Evolutionary conservation across 352 stramenopile genomes (phyloP).

Genomic region (Pythium volutum): DNA sequence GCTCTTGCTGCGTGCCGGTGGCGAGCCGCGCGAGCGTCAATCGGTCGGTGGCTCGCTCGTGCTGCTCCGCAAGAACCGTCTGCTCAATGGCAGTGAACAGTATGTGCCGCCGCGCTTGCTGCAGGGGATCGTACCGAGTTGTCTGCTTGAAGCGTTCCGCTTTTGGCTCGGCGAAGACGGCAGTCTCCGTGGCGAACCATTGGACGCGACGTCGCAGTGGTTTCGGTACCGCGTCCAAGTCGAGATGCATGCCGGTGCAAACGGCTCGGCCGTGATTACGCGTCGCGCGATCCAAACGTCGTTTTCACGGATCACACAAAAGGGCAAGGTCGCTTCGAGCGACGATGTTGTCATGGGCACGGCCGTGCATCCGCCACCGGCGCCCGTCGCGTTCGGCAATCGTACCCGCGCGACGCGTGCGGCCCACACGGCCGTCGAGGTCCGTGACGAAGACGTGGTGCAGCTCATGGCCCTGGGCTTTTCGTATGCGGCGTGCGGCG

Average conservation of each 20-base stretch:
- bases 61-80: slow-evolving; percentile 74
- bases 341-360: slow-evolving; percentile 16
- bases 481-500: slow-evolving; percentile 73
- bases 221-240: slow-evolving; percentile 85
- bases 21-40: slow-evolving; percentile 66
- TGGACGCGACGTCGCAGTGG: slow-evolving; percentile 83
- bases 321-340: slow-evolving; percentile 25
- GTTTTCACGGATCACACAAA: slow-evolving; percentile 52
- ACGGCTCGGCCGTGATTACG: slow-evolving; percentile 43
- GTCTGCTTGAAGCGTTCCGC: slow-evolving; percentile 93
- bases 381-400: slow-evolving; percentile 26
- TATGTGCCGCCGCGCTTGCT: slow-evolving; percentile 92
- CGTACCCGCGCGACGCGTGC: slow-evolving; percentile 6
- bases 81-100: slow-evolving; percentile 73
- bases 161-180: slow-evolving; percentile 98
- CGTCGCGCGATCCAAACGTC: slow-evolving; percentile 66
- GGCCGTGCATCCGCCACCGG: slow-evolving; percentile 44
- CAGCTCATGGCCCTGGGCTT: slow-evolving; percentile 89
- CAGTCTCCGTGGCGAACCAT: slow-evolving; percentile 92
- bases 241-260: slow-evolving; percentile 34
- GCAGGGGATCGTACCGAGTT: slow-evolving; percentile 92
- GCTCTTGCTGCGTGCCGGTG: slow-evolving; percentile 56
- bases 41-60: slow-evolving; percentile 82
- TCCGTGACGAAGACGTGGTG: slow-evolving; percentile 80
- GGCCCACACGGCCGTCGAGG: slow-evolving; percentile 23